Evolutionary conservation across 1,284 basidiomycete species (phyloP), one percentile per base, ranked within the genome.

Genomic region (Ceratobasidium sp.): DNA sequence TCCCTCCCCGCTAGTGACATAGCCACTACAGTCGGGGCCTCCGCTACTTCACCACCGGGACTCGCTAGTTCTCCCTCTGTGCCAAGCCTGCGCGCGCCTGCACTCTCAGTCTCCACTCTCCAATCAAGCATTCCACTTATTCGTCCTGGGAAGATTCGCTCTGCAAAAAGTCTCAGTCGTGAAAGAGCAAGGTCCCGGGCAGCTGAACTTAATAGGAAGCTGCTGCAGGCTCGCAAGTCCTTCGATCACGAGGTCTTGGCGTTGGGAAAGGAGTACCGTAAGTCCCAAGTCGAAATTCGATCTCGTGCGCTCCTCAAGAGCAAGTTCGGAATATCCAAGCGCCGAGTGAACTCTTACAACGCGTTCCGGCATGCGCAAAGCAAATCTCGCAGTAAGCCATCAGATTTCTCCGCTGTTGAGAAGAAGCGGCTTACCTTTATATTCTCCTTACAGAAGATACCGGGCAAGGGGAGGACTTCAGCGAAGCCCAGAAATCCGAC

Each of bases 201-300:
- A 36, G 19, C 3, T 11, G 56, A 27, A 7, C 19, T 59, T 7
- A n/a, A 33, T 41, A 11, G 29, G 22, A 59, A 59, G 24, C 4
- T 59, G 3, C 11, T 59, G 6, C 3, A 1, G 2, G 56, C 56
- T 3, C 2, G 29, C 1, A 19, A 59, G 4, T 33, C 29, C 19
- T 59, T 59, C 19, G 56, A 6, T 3, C 7, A 41, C 1, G 56
- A 59, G 22, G 33, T 59, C 31, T 1, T n/a, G 27, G 56, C 29
- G 56, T n/a, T 59, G 4, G 56, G 56, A 6, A 59, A 59, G 33
- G 56, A 59, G n/a, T 59, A 33, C 56, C 56, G 36, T n/a, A 59
- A 59, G 17, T 59, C 56, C 2, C 56, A 27, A 14, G 2, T 8
- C 19, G 33, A 59, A 36, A 59, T 59, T 22, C 56, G 19, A 29